Conservation (phyloP, 1,139 yeast genomes). For the Candida tropicalis region DNA sequence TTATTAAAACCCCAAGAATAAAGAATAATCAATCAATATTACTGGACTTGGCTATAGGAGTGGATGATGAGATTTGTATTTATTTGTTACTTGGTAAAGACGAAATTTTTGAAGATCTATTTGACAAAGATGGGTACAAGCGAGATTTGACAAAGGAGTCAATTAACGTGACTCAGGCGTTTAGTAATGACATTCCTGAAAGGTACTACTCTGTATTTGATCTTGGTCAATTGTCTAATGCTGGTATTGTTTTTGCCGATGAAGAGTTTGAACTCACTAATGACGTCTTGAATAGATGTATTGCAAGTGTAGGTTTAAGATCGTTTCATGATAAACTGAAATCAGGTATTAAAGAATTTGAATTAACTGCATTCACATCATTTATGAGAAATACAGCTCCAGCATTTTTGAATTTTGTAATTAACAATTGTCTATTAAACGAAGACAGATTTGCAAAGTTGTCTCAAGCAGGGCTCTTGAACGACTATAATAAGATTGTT, state of each 20-base stretch:
- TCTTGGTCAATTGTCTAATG: constrained; percentile 16
- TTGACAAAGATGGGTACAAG: constrained; percentile 15
- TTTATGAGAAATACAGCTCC: constrained; percentile 47
- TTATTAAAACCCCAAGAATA: constrained; percentile 48
- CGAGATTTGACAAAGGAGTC: constrained; percentile 29
- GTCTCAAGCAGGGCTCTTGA: constrained; percentile 8
- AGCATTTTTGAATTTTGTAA: constrained; percentile 30
- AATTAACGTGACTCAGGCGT: constrained; percentile 3
- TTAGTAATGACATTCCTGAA: constrained; percentile 34
- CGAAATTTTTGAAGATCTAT: constrained; percentile 17
- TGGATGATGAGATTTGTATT: constrained; percentile 22
- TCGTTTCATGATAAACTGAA: constrained; percentile 19
- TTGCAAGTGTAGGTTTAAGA: constrained; percentile 53
- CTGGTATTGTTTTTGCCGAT: constrained; percentile 22
- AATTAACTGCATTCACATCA: constrained; percentile 57
- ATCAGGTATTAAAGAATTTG: constrained; percentile 24
- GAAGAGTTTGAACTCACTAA: constrained; percentile 23
- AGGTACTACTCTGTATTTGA: constrained; percentile 18
- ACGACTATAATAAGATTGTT: constrained; percentile 17
- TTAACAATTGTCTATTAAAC: constrained; percentile 20
- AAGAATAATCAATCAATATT: constrained; percentile 29
- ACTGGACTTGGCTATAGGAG: constrained; percentile 26
- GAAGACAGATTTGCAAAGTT: constrained; percentile 13
- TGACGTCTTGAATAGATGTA: constrained; percentile 22
- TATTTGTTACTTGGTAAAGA: constrained; percentile 34